phyloP scores from a whole-genome alignment of 306 rosid genomes.

The Luffa acutangula region DNA sequence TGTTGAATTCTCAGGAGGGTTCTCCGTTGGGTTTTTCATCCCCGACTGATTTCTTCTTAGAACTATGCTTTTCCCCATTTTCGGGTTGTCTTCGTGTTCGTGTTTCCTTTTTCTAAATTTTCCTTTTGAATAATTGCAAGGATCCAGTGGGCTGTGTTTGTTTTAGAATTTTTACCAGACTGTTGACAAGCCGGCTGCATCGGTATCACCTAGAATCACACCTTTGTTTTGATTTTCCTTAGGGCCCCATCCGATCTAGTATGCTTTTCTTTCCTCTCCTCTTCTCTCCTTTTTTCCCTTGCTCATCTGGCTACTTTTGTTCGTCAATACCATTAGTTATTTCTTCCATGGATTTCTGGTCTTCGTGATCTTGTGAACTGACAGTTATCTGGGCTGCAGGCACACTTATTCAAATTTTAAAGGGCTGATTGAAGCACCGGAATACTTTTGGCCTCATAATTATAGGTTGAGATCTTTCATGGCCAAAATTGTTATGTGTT shows the following conservation, averaged over 20 bases:
- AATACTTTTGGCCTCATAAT: slow-evolving; percentile 30
- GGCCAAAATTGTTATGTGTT: slow-evolving; percentile 20
- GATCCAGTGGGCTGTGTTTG: background rate
- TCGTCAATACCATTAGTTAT: slow-evolving; percentile 3
- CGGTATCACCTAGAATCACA: background rate
- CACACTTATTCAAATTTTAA: slow-evolving; percentile 21
- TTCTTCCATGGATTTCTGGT: slow-evolving; percentile 20
- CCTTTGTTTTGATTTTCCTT: background rate
- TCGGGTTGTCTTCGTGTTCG: too few relatives aligned
- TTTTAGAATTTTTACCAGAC: background rate
- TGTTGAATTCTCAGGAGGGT: background rate
- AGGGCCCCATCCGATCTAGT: background rate
- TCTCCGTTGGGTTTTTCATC: background rate
- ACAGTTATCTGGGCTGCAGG: slow-evolving; percentile 52
- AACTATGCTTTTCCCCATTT: background rate
- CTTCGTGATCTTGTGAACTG: slow-evolving; percentile 24
- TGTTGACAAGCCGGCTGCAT: background rate
- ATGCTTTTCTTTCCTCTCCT: background rate
- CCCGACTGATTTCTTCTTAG: too few relatives aligned
- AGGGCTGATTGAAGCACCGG: slow-evolving; percentile 48
- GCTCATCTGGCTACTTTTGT: background rate
- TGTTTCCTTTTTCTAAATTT: background rate
- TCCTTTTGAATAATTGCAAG: background rate
- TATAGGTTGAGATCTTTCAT: slow-evolving; percentile 36
- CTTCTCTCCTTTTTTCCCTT: background rate